These are phyloP conservation scores for Verticillium albo-atrum DNA, from an alignment of 2,329 filamentous ascomycete species.

Conservation along the genomic window DNA sequence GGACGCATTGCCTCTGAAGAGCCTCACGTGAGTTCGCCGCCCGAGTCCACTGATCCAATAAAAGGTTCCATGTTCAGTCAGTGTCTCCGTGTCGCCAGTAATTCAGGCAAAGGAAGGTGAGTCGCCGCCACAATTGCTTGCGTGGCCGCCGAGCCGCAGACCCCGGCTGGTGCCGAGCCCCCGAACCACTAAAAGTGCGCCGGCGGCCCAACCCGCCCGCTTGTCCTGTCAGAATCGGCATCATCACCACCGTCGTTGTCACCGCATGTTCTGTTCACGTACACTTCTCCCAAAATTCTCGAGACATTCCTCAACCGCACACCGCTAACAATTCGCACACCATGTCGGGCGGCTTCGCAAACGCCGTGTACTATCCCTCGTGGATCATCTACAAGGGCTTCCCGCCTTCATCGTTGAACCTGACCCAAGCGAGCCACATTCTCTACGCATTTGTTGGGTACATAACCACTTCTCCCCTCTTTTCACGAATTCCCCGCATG, in stretches of 20 bases:
- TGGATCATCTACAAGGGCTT: conserved; percentile 59
- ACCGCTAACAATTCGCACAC: not conserved
- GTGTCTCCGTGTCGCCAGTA: too few species aligned
- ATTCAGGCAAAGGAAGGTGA: too few species aligned
- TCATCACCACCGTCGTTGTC: not conserved
- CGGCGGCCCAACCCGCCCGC: not conserved
- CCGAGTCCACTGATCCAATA: too few species aligned
- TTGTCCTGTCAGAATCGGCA: not conserved
- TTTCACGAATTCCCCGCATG: conserved; percentile 4
- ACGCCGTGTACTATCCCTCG: conserved; percentile 58
- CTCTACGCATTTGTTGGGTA: conserved; percentile 61
- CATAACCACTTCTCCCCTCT: conserved; percentile 2
- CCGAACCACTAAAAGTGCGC: not conserved
- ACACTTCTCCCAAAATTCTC: not conserved
- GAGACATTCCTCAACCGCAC: not conserved
- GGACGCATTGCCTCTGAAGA: too few species aligned
- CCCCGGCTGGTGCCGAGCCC: not conserved
- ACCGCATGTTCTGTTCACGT: not conserved
- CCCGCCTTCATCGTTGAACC: conserved; percentile 53
- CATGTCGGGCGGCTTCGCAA: conserved; percentile 18
- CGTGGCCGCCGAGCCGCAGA: not conserved
- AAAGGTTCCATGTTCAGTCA: too few species aligned
- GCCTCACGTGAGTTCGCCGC: too few species aligned
- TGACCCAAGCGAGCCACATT: conserved; percentile 55
- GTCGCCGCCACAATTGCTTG: not conserved